Base-by-base conservation (phyloP, 2,329 filamentous ascomycete genomes). In the Fusarium sp. region DNA sequence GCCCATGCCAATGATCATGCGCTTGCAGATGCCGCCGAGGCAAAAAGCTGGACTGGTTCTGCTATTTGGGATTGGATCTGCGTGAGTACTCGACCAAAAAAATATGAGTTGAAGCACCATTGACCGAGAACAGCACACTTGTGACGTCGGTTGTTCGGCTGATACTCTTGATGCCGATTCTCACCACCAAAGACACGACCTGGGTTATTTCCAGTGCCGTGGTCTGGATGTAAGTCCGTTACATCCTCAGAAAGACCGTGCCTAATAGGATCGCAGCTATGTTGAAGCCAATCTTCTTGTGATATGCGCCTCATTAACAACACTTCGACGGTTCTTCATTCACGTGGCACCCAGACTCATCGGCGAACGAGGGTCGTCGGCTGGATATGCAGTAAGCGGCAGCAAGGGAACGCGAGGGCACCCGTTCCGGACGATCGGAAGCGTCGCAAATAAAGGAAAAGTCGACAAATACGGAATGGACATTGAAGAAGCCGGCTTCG, bases 41-140 rank as follows among this genome's bases (percentile, higher is more conserved):
- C 86, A 88, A 69, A 89, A 88, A 74, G 68, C 85, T 14, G 85
- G 82, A 2, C 78, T 88, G 2, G 78, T 83, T 2, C 73, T 83
- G 3, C 82, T 88, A 20, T 87, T 89, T 66, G 82, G 82, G 7
- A 79, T 88, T n/a, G 86, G 85, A 47, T 84, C 77, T 7, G 67
- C 80, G 80, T 80, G 65, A 70, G 80, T 69, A 5, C 18, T 61
- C 40, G 14, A 35, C 5, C 5, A 14, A 3, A 1, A 6, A 1
- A 2, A 2, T 2, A 2, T 4, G 13, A 18, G 10, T 31, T 11
- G n/a, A 22, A 36, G 7, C 11, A 9, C 18, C 62, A 47, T 50
- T 78, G 25, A 78, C 61, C 8, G 6, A 31, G 13, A 29, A 61
- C 27, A 84, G 82, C 16, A 84, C 82, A 3, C 70, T 84, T 33